Conservation (phyloP, 208 protist species). For the Sergeia podlipaevii region DNA sequence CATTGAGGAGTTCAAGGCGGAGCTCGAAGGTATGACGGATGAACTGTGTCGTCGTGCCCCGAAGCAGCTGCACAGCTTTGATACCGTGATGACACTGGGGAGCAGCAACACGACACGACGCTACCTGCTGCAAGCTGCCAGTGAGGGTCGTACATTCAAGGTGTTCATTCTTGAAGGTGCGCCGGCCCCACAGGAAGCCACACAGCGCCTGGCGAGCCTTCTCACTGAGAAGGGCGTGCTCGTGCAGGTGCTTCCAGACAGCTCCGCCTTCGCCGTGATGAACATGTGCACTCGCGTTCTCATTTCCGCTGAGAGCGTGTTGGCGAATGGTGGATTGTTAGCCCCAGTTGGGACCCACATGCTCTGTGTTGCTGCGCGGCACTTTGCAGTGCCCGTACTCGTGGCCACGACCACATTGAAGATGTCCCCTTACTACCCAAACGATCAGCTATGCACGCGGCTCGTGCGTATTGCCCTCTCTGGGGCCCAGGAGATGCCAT, state of each 20-base stretch:
- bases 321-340: constrained; percentile 98
- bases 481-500: constrained; percentile 78
- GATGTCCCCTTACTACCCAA: constrained; percentile 95
- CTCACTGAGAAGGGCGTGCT: constrained; percentile 72
- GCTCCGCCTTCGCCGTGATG: constrained; percentile 97
- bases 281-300: constrained; percentile 97
- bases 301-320: constrained; percentile 91
- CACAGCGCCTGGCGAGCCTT: constrained; percentile 58
- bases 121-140: constrained; percentile 51
- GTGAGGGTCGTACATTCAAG: constrained; percentile 59
- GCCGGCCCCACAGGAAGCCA: constrained; percentile 55
- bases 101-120: constrained; percentile 64
- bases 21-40: constrained; percentile 71
- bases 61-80: constrained; percentile 66
- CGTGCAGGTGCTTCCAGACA: constrained; percentile 93
- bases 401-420: constrained; percentile 95
- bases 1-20: constrained; percentile 51
- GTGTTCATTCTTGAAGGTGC: constrained; percentile 94
- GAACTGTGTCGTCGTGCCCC: constrained; percentile 59
- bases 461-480: constrained; percentile 67
- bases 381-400: constrained; percentile 95
- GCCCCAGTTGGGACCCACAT: constrained; percentile 90
- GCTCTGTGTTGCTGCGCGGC: constrained; percentile 93
- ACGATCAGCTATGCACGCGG: constrained; percentile 90
- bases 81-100: constrained; percentile 76